A percentile compares a stretch with the other conserved stretches of the same genome.
These are phyloP conservation scores for Kodamaea ohmeri DNA, from an alignment of 1,139 yeast genomes.

Conservation along the genomic window DNA sequence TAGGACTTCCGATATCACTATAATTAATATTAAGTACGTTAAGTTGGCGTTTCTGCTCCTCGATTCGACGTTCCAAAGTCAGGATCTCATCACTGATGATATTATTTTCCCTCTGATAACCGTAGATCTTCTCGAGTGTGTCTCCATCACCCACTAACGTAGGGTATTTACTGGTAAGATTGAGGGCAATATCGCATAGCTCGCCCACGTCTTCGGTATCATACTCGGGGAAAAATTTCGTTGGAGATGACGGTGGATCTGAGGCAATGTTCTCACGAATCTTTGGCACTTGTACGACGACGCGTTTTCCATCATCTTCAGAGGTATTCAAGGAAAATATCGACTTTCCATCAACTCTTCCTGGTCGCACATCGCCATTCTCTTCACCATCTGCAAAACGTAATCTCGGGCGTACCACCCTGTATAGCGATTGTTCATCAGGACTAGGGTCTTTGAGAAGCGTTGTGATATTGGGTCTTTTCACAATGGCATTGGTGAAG, in stretches of 20 bases:
- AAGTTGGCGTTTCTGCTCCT: conserved; percentile 29
- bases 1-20: conserved; percentile 23
- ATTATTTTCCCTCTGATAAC: conserved; percentile 23
- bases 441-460: conserved; percentile 58
- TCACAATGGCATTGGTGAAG: conserved; percentile 61
- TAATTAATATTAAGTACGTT: conserved; percentile 27
- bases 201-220: conserved; percentile 17
- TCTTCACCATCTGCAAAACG: conserved; percentile 5
- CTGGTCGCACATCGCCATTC: conserved; percentile 21
- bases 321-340: conserved; percentile 24
- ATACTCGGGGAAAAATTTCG: conserved; percentile 11
- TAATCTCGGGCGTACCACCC: conserved; percentile 21
- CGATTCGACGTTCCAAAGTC: conserved; percentile 26
- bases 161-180: conserved; percentile 29
- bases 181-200: conserved; percentile 22
- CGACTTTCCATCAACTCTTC: conserved; percentile 39
- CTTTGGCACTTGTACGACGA: conserved; percentile 15
- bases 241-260: conserved; percentile 13
- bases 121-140: conserved; percentile 21
- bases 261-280: background rate
- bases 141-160: conserved; percentile 25
- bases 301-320: conserved; percentile 13
- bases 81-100: conserved; percentile 25
- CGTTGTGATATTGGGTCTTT: conserved; percentile 55
- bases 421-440: conserved; percentile 52